These are phyloP conservation scores for Aureobasidium uvarum DNA, from an alignment of 2,329 filamentous ascomycete genomes.

Conservation along the genomic window DNA sequence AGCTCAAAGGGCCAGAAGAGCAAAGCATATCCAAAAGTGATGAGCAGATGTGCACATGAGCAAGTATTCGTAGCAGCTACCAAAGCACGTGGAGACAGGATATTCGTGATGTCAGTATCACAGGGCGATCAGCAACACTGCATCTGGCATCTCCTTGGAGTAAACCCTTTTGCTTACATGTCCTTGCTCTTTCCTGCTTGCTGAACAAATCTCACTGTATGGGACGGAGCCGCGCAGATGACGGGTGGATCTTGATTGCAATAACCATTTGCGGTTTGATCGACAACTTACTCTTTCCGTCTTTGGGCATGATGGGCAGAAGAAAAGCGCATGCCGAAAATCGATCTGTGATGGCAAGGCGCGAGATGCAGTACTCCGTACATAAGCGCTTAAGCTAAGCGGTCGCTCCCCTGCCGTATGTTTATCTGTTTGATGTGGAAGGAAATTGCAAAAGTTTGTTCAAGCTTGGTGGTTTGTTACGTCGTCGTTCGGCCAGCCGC, in stretches of 20 bases:
- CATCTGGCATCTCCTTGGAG: slow-evolving; percentile 1
- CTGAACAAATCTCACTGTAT: neutral
- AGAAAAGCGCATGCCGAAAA: neutral
- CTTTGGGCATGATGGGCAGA: neutral
- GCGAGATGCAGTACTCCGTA: neutral
- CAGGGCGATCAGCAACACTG: neutral
- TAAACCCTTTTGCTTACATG: too few species aligned
- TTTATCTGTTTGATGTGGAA: neutral
- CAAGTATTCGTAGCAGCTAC: neutral
- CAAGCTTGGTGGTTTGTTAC: neutral
- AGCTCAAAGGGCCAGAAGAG: neutral
- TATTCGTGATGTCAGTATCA: slow-evolving; percentile 8
- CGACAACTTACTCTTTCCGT: neutral
- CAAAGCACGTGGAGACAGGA: neutral
- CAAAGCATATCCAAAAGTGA: neutral
- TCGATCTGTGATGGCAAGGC: neutral
- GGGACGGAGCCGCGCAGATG: neutral
- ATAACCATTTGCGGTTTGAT: neutral
- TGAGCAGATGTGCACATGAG: neutral
- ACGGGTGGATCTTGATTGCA: neutral
- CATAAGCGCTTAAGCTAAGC: neutral
- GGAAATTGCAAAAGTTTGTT: neutral
- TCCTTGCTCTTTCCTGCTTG: neutral
- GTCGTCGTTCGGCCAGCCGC: neutral
- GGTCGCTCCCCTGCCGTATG: neutral